Base-by-base conservation (phyloP, 2,329 filamentous ascomycete genomes). In the Colletotrichum sidae region DNA sequence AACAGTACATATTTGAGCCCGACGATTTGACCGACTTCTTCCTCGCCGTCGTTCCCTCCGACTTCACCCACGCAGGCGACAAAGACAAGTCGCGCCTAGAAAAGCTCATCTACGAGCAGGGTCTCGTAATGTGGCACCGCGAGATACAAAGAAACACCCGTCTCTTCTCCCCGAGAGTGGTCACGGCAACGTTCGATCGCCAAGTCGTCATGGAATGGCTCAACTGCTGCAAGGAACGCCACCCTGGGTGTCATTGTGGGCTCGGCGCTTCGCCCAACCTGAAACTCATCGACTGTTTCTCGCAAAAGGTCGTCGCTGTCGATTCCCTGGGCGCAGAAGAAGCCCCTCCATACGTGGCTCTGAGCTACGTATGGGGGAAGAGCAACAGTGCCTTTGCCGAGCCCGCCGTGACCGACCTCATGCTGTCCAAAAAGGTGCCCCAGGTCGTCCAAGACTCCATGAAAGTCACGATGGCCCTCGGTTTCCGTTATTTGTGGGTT, bases 401-500 rank as follows among this genome's bases (percentile, higher is more conserved):
- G 13, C 38, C 35, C 33, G 45, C 45, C 11, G 55, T 44, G 13
- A 44, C 46, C 13, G 55, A 47, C 25, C 42, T 34, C 13, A 44
- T 47, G 15, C 17, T 50, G 38, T 47, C 37, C 38, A 42, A 25
- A 13, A 51, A 35, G n/a, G 25, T 46, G 25, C 38, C 55, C n/a
- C 39, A 37, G 8, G 55, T 60, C 4, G 34, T 60, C 8, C 42
- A 51, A 42, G 71, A 73, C 47, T 69, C 68, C 3, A 60, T 73
- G 3, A 59, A 58, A 33, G 65, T 70, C 38, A 68, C 70, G 7
- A 52, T 44, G 10, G 58, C 65, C 15, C 65, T 73, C 52, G 71
- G 70, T 2, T 65, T 68, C 8, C 49, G 50, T 3, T 73, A 69
- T 49, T 67, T 75, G n/a, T 75, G 73, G 73, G 64, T 74, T 15